phyloP scores from a whole-genome alignment of 257 asterid species.

The Rhazya stricta region DNA sequence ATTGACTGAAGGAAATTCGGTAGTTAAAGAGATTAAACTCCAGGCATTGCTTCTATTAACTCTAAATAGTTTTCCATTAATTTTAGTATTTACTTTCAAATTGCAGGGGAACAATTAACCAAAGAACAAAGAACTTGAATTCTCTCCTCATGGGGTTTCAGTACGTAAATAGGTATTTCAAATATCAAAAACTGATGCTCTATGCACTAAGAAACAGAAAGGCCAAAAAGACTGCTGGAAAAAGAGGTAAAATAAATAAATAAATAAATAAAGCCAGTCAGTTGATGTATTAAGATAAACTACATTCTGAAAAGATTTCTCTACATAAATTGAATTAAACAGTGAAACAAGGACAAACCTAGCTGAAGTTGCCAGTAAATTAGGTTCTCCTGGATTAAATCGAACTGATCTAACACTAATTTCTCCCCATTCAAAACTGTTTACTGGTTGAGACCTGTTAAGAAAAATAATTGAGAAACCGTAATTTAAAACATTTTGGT shows the following conservation, averaged over 20 bases:
- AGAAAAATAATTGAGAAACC: conserved; percentile 21
- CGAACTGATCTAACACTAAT: conserved; percentile 70
- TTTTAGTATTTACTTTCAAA: not conserved
- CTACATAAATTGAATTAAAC: not conserved
- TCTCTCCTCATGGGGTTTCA: not conserved
- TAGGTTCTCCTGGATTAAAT: conserved; percentile 93
- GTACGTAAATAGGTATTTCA: not conserved
- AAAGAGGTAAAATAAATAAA: not conserved
- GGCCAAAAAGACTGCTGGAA: not conserved
- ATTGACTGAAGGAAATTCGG: not conserved
- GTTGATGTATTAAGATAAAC: not conserved
- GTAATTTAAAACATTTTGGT: conserved; percentile 5
- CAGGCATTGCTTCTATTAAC: not conserved
- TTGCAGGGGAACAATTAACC: not conserved
- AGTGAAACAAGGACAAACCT: conserved; percentile 40
- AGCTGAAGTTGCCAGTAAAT: conserved; percentile 76
- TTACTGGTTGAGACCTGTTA: conserved; percentile 87
- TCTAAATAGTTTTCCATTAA: not conserved
- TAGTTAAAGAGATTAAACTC: not conserved
- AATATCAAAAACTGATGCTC: not conserved
- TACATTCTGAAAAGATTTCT: not conserved
- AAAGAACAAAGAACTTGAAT: not conserved
- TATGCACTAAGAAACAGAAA: not conserved
- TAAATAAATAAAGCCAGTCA: not conserved
- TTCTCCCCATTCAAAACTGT: conserved; percentile 78